phyloP scores from a whole-genome alignment of 106 monocot species.

The Agapanthus africanus region DNA sequence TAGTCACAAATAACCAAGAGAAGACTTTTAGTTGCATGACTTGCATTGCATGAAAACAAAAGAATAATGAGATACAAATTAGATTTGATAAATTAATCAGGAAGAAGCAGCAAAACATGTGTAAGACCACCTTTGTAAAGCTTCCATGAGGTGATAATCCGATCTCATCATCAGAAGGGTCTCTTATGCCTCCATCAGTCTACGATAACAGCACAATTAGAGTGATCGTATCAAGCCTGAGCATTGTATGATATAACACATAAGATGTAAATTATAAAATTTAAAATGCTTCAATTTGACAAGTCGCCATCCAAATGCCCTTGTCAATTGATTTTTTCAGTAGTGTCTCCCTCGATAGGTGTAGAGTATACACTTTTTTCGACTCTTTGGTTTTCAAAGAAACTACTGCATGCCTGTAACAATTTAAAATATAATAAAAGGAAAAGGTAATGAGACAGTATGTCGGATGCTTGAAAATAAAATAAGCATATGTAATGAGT shows the following conservation, averaged over 20 bases:
- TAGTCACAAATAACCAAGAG: too few species aligned
- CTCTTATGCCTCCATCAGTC: conserved; percentile 31
- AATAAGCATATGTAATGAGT: neutral
- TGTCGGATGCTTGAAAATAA: neutral
- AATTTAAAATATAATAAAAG: neutral
- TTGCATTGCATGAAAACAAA: too few species aligned
- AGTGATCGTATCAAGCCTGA: neutral
- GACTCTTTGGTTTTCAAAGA: conserved; percentile 32
- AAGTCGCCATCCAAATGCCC: conserved; percentile 19
- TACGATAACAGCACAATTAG: neutral
- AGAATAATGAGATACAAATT: too few species aligned
- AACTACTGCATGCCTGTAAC: conserved; percentile 16
- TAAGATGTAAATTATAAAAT: neutral
- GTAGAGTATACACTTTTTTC: conserved; percentile 31
- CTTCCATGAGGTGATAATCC: conserved; percentile 30
- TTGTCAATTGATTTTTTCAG: conserved; percentile 5
- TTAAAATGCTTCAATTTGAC: neutral
- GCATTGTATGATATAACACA: neutral
- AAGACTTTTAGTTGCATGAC: too few species aligned
- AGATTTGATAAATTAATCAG: neutral
- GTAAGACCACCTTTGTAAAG: conserved; percentile 25
- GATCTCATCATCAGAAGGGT: conserved; percentile 28
- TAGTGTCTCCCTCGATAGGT: conserved; percentile 27
- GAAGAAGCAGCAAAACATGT: neutral
- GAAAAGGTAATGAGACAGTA: neutral